These are phyloP conservation scores for Chaetomium tenue DNA, from an alignment of 495 filamentous ascomycete species.

Conservation along the genomic window DNA sequence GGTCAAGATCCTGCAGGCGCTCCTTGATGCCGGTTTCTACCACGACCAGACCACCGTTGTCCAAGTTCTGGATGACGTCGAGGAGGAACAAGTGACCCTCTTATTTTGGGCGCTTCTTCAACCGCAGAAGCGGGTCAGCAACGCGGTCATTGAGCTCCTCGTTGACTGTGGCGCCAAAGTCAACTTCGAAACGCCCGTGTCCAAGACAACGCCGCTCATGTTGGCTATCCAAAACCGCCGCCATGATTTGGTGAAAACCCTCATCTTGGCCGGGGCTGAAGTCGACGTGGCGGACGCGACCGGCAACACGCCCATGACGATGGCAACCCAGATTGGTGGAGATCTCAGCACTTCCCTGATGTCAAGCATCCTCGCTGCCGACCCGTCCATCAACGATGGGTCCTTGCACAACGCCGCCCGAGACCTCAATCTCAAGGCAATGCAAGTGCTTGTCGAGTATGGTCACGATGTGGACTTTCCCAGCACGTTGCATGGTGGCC, in stretches of 20 bases:
- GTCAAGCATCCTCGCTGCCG: conserved; percentile 45
- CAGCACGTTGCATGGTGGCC: conserved; percentile 47
- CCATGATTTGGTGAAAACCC: conserved; percentile 43
- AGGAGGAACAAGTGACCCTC: conserved; percentile 46
- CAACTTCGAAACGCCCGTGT: conserved; percentile 45
- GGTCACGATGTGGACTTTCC: conserved; percentile 52
- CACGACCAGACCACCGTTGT: conserved; percentile 42
- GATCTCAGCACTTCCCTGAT: conserved; percentile 47
- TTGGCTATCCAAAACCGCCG: conserved; percentile 45
- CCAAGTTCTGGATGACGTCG: conserved; percentile 38
- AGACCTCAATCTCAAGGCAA: conserved; percentile 45
- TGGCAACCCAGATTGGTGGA: conserved; percentile 50
- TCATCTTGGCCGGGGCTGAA: conserved; percentile 48
- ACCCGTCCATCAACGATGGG: conserved; percentile 48
- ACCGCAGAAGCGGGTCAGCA: conserved; percentile 51
- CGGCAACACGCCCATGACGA: conserved; percentile 48
- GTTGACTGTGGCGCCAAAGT: conserved; percentile 47
- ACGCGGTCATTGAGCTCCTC: conserved; percentile 42
- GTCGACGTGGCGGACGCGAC: conserved; percentile 45
- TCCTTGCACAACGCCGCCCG: conserved; percentile 51
- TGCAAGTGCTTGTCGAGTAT: conserved; percentile 45
- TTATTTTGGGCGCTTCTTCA: conserved; percentile 50
- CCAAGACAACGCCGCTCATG: conserved; percentile 50
- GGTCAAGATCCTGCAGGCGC: conserved; percentile 39
- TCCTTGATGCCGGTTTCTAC: conserved; percentile 50